Conservation (phyloP, 805 yeast species). For the Yarrowia keelungensis region DNA sequence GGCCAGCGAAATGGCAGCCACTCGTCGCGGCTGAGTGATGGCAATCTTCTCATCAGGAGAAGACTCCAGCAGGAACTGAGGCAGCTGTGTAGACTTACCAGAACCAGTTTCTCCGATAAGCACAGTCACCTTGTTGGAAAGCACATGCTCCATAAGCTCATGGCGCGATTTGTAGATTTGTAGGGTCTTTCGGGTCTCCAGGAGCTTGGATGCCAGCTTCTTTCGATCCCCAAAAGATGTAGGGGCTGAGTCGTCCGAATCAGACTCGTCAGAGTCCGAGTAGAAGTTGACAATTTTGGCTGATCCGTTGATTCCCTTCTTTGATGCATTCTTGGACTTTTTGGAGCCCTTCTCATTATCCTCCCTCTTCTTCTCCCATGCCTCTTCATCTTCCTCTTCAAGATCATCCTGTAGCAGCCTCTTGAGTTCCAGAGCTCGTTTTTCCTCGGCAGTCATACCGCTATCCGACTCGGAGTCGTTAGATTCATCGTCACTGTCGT, state of each 20-base stretch:
- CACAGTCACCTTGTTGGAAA: conserved; percentile 69
- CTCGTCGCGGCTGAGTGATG: conserved; percentile 96
- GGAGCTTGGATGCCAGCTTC: conserved; percentile 54
- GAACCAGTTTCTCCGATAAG: conserved; percentile 97
- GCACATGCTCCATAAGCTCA: conserved; percentile 63
- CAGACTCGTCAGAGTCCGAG: conserved; percentile 43
- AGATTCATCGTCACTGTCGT: conserved; percentile 7
- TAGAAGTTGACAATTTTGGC: conserved; percentile 38
- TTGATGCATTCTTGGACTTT: conserved; percentile 2
- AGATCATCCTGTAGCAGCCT: conserved; percentile 18
- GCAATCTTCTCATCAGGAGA: conserved; percentile 64
- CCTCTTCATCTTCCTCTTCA: conserved; percentile 2
- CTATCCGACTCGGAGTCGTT: conserved; percentile 14
- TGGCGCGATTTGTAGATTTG: conserved; percentile 81
- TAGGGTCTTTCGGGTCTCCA: conserved; percentile 61
- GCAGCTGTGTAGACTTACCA: conserved; percentile 96
- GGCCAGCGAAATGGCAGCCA: conserved; percentile 94
- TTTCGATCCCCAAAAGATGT: conserved; percentile 6
- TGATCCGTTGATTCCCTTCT: not conserved
- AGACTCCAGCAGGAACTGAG: conserved; percentile 77
- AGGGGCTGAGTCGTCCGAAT: conserved; percentile 10
- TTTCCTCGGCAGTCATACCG: not conserved
- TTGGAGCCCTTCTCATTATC: not conserved
- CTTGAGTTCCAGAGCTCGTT: conserved; percentile 28
- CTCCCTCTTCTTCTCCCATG: conserved; percentile 5